phyloP scores from a whole-genome alignment of 306 rosid species.

The Sophora flavescens region DNA sequence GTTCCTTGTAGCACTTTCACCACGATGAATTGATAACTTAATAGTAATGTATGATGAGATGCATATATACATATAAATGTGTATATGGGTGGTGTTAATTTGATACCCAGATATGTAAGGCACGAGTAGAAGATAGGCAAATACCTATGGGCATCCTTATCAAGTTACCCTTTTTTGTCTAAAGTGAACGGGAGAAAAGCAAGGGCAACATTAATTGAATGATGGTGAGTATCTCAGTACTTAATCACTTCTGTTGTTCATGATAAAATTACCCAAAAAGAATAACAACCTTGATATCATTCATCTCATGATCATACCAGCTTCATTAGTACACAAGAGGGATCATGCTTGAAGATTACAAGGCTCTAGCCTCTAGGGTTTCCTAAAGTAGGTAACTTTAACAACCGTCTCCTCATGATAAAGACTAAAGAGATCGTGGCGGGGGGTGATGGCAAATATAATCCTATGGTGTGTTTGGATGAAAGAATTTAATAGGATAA shows the following conservation, averaged over 20 bases:
- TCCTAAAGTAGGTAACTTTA: background rate
- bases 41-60: background rate
- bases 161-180: background rate
- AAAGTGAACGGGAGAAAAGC: conserved; percentile 23
- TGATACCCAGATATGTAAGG: background rate
- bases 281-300: conserved; percentile 11
- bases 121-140: background rate
- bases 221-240: background rate
- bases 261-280: conserved; percentile 27
- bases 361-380: conserved; percentile 39
- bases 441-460: background rate
- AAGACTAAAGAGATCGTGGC: background rate
- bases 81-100: background rate
- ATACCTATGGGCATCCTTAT: background rate
- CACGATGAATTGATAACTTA: background rate
- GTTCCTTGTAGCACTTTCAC: background rate
- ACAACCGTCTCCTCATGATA: background rate
- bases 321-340: conserved; percentile 30
- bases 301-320: conserved; percentile 11
- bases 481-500: too few species aligned
- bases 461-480: too few species aligned
- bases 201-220: conserved; percentile 33
- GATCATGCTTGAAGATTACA: background rate
- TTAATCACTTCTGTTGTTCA: background rate
- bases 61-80: background rate